phyloP scores from a whole-genome alignment of 2,329 filamentous ascomycete genomes.

The Aspergillus phoenicis region DNA sequence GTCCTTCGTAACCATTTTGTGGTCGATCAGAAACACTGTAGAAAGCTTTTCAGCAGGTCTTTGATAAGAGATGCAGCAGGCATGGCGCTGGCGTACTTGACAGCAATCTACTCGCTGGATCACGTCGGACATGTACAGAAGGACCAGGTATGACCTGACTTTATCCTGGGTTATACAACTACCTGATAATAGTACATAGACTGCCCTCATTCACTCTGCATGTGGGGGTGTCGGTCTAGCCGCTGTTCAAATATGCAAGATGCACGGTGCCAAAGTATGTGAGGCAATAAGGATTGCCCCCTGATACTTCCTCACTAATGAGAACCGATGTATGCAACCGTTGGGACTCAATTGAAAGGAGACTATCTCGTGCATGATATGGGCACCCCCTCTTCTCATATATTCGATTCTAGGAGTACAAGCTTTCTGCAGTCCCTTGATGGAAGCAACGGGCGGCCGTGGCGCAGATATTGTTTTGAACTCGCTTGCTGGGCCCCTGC shows the following conservation, averaged over 20 bases:
- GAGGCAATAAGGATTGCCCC: neutral
- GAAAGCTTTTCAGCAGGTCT: neutral
- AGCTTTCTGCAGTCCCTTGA: slow-evolving; percentile 21
- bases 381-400: slow-evolving; percentile 22
- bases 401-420: slow-evolving; percentile 28
- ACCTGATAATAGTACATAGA: neutral
- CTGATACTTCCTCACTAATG: neutral
- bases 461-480: slow-evolving; percentile 35
- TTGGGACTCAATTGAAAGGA: slow-evolving; percentile 26
- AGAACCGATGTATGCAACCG: slow-evolving; percentile 26
- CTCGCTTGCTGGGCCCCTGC: slow-evolving; percentile 29
- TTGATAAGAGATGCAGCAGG: slow-evolving; percentile 2
- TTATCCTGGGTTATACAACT: neutral
- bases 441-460: slow-evolving; percentile 19
- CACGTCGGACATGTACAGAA: slow-evolving; percentile 23
- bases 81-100: slow-evolving; percentile 21
- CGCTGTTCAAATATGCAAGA: slow-evolving; percentile 28
- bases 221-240: slow-evolving; percentile 32
- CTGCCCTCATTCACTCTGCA: slow-evolving; percentile 33
- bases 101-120: slow-evolving; percentile 26
- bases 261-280: slow-evolving; percentile 23
- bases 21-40: neutral
- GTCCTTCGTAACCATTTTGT: neutral
- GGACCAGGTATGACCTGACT: slow-evolving; percentile 18
- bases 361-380: slow-evolving; percentile 26